A percentile compares a stretch with the other conserved stretches of the same genome.
These are phyloP conservation scores for Pseudopithomyces chartarum DNA, from an alignment of 2,329 filamentous ascomycete genomes.

Conservation along the genomic window DNA sequence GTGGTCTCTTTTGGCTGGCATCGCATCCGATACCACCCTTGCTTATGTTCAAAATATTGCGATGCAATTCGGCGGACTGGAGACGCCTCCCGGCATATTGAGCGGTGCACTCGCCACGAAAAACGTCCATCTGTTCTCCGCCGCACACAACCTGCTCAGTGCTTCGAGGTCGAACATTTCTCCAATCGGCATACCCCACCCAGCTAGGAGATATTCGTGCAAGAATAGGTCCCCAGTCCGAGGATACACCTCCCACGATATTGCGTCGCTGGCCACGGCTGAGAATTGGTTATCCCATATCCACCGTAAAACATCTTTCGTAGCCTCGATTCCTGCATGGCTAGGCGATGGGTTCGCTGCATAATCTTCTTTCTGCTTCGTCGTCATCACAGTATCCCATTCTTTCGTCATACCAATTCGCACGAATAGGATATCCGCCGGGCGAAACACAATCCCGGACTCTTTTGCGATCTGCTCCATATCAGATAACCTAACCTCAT, in stretches of 20 bases:
- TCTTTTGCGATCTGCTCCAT: conserved; percentile 17
- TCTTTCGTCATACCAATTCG: conserved; percentile 23
- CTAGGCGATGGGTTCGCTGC: conserved; percentile 31
- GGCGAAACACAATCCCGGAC: conserved; percentile 16
- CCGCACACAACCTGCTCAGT: conserved; percentile 45
- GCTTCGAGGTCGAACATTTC: conserved; percentile 51
- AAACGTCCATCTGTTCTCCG: conserved; percentile 49
- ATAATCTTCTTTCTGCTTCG: conserved; percentile 21
- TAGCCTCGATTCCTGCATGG: conserved; percentile 33
- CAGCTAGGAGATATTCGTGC: conserved; percentile 38
- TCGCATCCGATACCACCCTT: not conserved
- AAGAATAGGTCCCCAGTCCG: conserved; percentile 21
- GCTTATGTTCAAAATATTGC: conserved; percentile 32
- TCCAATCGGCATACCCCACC: conserved; percentile 55
- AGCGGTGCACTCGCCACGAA: conserved; percentile 51
- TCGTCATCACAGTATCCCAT: conserved; percentile 16
- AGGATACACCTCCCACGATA: conserved; percentile 44
- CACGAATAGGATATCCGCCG: conserved; percentile 27
- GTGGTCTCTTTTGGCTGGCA: too few species aligned
- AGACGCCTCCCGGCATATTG: conserved; percentile 48
- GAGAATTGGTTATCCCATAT: conserved; percentile 36
- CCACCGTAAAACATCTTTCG: conserved; percentile 32
- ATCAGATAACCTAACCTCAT: conserved; percentile 16
- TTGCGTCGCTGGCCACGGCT: conserved; percentile 42
- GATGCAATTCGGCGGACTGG: conserved; percentile 41